Conservation (phyloP, 2,329 filamentous ascomycete genomes). For the Thelonectria olida region DNA sequence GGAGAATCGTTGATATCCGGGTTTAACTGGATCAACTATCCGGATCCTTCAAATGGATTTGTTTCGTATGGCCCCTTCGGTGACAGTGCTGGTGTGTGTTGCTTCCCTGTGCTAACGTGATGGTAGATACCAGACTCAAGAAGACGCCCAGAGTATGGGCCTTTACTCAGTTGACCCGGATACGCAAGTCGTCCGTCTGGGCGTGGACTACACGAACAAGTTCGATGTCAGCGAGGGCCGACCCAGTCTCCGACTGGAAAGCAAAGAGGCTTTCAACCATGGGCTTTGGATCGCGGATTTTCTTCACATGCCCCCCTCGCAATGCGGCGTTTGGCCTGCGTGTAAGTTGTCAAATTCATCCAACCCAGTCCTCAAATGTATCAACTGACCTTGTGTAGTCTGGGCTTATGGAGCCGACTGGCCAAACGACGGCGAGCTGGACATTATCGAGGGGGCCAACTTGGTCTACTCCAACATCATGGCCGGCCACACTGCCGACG, state of each 20-base stretch:
- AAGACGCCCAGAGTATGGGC: constrained; percentile 49
- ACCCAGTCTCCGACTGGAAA: constrained; percentile 72
- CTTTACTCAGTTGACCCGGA: constrained; percentile 54
- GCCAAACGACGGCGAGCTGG: constrained; percentile 72
- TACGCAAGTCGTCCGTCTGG: constrained; percentile 55
- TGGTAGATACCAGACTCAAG: constrained; percentile 53
- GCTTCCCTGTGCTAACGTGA: constrained; percentile 17
- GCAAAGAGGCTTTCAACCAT: constrained; percentile 69
- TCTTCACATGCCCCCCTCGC: constrained; percentile 75
- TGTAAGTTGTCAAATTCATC: constrained; percentile 53
- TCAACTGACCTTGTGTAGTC: constrained; percentile 45
- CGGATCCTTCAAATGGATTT: constrained; percentile 73
- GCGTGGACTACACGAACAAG: constrained; percentile 53
- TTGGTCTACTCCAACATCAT: constrained; percentile 66
- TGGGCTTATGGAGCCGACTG: constrained; percentile 66
- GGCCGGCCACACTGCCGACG: constrained; percentile 65
- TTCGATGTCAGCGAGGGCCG: constrained; percentile 53
- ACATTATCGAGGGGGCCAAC: constrained; percentile 78
- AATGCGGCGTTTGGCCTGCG: constrained; percentile 79
- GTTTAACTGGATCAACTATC: constrained; percentile 60
- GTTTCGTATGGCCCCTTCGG: constrained; percentile 64
- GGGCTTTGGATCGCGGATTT: constrained; percentile 79
- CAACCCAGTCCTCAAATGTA: not conserved
- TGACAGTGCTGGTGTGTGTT: constrained; percentile 7
- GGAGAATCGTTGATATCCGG: constrained; percentile 54